These are phyloP conservation scores for Hydnomerulius pinastri DNA, from an alignment of 768 basidiomycete genomes.

Conservation along the genomic window DNA sequence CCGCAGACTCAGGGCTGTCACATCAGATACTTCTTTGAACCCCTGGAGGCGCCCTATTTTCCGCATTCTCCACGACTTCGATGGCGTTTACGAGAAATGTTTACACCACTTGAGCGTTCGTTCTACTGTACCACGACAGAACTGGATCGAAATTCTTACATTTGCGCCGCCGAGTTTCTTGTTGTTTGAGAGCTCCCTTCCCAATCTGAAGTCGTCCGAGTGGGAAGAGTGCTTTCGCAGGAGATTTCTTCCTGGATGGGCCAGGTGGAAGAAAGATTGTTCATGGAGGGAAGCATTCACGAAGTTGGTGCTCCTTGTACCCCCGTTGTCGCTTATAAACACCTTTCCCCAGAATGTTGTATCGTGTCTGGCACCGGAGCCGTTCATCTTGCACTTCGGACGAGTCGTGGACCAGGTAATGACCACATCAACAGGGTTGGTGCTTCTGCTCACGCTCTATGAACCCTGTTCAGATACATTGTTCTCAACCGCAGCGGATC, in stretches of 20 bases:
- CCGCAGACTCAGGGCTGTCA: constrained; percentile 54
- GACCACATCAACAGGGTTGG: constrained; percentile 8
- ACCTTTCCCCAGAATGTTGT: constrained; percentile 47
- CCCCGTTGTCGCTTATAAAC: constrained; percentile 7
- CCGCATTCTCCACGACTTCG: constrained; percentile 52
- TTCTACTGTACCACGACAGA: constrained; percentile 66
- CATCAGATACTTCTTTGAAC: constrained; percentile 66
- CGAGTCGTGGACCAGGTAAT: constrained; percentile 83
- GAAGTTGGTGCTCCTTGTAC: constrained; percentile 47
- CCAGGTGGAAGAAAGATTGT: constrained; percentile 62
- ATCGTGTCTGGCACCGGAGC: constrained; percentile 70
- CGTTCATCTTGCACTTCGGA: constrained; percentile 71
- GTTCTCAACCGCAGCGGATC: constrained; percentile 75
- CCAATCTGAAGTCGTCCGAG: constrained; percentile 61
- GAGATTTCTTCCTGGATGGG: constrained; percentile 78
- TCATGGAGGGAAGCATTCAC: constrained; percentile 68
- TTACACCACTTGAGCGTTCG: constrained; percentile 65
- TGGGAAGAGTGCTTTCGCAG: constrained; percentile 77
- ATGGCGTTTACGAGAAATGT: constrained; percentile 46
- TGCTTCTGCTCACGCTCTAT: neutral
- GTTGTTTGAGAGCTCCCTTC: constrained; percentile 66
- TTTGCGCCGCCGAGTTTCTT: constrained; percentile 62
- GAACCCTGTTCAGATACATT: constrained; percentile 53
- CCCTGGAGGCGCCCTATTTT: constrained; percentile 77
- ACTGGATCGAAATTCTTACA: constrained; percentile 78